Base-by-base conservation (phyloP, 805 yeast genomes). In the Myxozyma vanderwaltii region DNA sequence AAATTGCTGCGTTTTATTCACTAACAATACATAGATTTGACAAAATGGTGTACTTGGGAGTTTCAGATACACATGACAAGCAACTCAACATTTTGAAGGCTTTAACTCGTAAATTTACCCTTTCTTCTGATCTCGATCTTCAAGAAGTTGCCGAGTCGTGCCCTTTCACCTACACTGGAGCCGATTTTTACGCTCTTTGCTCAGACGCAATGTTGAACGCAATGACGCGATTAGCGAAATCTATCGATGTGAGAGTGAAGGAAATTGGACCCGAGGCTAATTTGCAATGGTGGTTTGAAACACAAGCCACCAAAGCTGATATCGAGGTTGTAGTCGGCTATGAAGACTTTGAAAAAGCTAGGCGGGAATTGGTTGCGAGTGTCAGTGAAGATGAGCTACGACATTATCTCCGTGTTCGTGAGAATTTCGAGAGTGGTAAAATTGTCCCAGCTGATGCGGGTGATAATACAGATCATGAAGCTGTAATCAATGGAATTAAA, bases 191-290 rank as follows among this genome's bases (percentile, higher is more conserved):
- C 73, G 99, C 98, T 0, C 76, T 94, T 59, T 90, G 97, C 70
- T 88, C 96, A 0, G 98, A 94, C 73, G 89, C 98, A 0, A 90
- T 92, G 94, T 79, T 92, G 67, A 90, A 90, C 72, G 97, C 98
- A 1, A 92, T 94, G 97, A 88, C 94, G 0, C 77, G 98, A 66
- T 84, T 86, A 0, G 97, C 98, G 0, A 78, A 78, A 7, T 82
- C 80, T 36, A 90, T 88, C 15, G 98, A 94, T 68, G 68, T 64
- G 1, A 86, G 86, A 69, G 80, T 91, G 35, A 74, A 76, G 36
- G 39, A 61, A 67, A 27, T 83, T 13, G 45, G 43, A 7, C 17
- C 51, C 13, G 49, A 41, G 1, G 44, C 23, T 12, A 82, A 88
- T 6, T 81, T 89, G 1, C 78, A 96, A 56, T 87, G 91, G 82